phyloP scores from a whole-genome alignment of 2,329 filamentous ascomycete species.

The Colletotrichum nymphaeae region DNA sequence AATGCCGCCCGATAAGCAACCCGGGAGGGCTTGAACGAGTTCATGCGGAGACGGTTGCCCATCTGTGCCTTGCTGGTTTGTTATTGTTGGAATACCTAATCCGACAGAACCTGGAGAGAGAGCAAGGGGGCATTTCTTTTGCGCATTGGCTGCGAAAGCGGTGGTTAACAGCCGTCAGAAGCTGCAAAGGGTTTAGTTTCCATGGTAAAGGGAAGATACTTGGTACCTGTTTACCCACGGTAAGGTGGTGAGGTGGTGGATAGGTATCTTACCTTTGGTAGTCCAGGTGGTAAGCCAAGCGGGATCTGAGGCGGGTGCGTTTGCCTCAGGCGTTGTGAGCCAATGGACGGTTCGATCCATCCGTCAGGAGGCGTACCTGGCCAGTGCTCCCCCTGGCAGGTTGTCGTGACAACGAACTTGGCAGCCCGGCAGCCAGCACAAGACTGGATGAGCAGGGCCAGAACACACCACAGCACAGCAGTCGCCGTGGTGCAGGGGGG shows the following conservation, averaged over 20 bases:
- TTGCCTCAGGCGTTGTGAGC: constrained; percentile 29
- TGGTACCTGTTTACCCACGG: too few relatives aligned
- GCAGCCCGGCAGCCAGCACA: constrained; percentile 34
- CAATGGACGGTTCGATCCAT: neutral
- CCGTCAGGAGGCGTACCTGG: constrained; percentile 22
- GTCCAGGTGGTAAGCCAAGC: neutral
- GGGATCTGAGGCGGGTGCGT: constrained; percentile 17
- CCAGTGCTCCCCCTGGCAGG: constrained; percentile 27
- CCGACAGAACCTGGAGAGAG: neutral
- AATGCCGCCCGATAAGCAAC: constrained; percentile 8
- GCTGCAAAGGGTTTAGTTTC: constrained; percentile 21
- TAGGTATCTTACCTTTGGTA: neutral
- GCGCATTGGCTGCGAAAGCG: neutral
- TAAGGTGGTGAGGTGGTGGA: too few relatives aligned
- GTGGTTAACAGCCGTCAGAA: constrained; percentile 24
- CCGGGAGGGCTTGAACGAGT: constrained; percentile 2
- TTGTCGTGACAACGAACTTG: constrained; percentile 35
- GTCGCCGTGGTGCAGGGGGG: neutral
- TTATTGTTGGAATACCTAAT: neutral
- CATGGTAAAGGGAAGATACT: neutral
- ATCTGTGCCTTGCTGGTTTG: constrained; percentile 9
- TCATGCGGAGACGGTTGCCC: constrained; percentile 2
- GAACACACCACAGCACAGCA: neutral
- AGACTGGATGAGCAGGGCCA: constrained; percentile 7
- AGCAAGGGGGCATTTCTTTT: neutral